Conservation (phyloP, 2,329 filamentous ascomycete species). For the Xylariaceae sp. region DNA sequence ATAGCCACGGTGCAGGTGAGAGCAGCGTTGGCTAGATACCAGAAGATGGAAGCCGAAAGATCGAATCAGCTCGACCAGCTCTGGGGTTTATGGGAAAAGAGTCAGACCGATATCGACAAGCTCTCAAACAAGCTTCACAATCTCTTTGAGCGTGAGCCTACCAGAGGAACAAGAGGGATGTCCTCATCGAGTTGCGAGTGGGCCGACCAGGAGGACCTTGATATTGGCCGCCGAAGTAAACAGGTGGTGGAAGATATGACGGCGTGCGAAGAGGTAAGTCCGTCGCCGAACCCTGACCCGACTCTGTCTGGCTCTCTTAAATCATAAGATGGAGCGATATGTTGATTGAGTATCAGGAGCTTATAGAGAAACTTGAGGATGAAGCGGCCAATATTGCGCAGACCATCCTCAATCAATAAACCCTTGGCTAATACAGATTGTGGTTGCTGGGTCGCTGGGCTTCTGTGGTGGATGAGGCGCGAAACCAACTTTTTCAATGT, state of each 20-base stretch:
- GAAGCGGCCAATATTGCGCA: slow-evolving; percentile 38
- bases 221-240: slow-evolving; percentile 35
- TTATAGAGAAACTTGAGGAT: slow-evolving; percentile 38
- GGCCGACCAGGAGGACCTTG: slow-evolving; percentile 28
- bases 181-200: slow-evolving; percentile 29
- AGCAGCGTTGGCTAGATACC: slow-evolving; percentile 27
- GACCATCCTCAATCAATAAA: slow-evolving; percentile 32
- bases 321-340: slow-evolving; percentile 35
- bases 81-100: slow-evolving; percentile 36
- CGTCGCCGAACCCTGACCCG: slow-evolving; percentile 12
- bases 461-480: slow-evolving; percentile 19
- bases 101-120: slow-evolving; percentile 36
- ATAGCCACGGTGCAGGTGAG: slow-evolving; percentile 16
- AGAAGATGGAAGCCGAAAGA: slow-evolving; percentile 23
- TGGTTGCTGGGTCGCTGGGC: background rate
- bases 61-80: slow-evolving; percentile 31
- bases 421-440: slow-evolving; percentile 14
- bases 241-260: slow-evolving; percentile 40
- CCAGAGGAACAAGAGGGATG: slow-evolving; percentile 30
- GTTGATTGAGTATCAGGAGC: slow-evolving; percentile 41
- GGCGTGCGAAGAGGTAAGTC: slow-evolving; percentile 41
- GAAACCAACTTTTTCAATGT: slow-evolving; percentile 29
- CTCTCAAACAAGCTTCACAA: slow-evolving; percentile 17
- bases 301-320: slow-evolving; percentile 28
- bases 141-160: slow-evolving; percentile 4